Evolutionary conservation across 2,329 filamentous ascomycete species (phyloP), one percentile per base, ranked within the genome.

Genomic region (Verticillium zaregamsianum): DNA sequence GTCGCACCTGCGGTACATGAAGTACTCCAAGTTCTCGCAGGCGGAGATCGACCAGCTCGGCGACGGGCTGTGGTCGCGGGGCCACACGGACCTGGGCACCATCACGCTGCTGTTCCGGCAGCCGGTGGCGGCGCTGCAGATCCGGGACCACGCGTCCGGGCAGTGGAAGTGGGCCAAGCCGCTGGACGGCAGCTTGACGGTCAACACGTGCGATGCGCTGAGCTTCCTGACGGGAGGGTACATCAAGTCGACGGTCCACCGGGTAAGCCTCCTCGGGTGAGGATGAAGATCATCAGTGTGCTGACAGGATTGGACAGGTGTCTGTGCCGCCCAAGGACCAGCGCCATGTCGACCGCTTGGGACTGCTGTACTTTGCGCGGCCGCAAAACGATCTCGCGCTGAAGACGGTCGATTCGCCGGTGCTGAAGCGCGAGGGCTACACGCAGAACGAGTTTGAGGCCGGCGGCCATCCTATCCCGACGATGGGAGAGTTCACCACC

Each of bases 1-100:
- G 62, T 82, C 85, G 37, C 84, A 88, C 62, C 76, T 87, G 15
- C 79, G 86, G 4, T 87, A 87, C 70, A 87, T 87, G 83, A 77
- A 81, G 56, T 86, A 86, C 63, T 75, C 77, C 7, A 77, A 78
- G 0, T 80, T 83, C 31, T 77, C 73, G 0, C 68, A 74, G 0
- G 77, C 81, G 14, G 78, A 82, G 28, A 80, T 80, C 62, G 76
- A 74, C 32, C 74, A 73, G 35, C 74, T 76, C 7, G 77, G 77
- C 0, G 71, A 74, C 25, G 70, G 68, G 0, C 72, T 83, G 0
- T 80, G 80, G 63, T 73, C 75, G 0, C 72, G 73, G 0, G 83
- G 83, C 0, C 83, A 86, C 65, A 86, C 83, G 0, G 84, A 87
- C 64, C 71, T 86, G 0, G 83, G 83, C 0, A 81, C 80, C 0